A percentile compares a stretch with the other conserved stretches of the same genome.
phyloP scores from a whole-genome alignment of 129 eudicot genomes.

The Centella asiatica region DNA sequence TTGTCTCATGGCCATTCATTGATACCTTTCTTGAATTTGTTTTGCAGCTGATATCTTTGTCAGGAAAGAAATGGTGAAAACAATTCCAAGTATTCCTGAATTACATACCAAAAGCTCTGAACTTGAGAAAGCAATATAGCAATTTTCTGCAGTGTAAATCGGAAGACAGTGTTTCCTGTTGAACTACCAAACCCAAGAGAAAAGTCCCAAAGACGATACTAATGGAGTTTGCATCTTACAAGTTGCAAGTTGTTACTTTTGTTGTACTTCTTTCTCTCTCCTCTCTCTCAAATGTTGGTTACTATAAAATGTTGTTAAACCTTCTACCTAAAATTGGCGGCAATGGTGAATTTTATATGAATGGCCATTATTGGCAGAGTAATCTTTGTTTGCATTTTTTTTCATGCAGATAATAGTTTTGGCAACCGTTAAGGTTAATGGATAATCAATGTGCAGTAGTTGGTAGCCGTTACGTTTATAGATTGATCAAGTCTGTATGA shows the following conservation, averaged over 20 bases:
- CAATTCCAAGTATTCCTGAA: constrained; percentile 6
- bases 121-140: constrained; percentile 17
- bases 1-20: neutral
- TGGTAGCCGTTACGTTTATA: no score
- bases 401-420: no score
- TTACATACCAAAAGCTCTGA: neutral
- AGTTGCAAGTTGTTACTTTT: constrained; percentile 3
- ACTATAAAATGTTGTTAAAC: constrained; percentile 7
- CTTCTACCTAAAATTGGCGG: neutral
- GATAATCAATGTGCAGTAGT: no score
- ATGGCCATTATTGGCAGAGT: no score
- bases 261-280: neutral
- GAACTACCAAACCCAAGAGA: neutral
- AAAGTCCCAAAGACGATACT: constrained; percentile 10
- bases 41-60: constrained; percentile 52
- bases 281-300: neutral
- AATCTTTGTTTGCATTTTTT: no score
- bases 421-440: no score
- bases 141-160: constrained; percentile 5
- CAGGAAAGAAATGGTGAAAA: constrained; percentile 41
- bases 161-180: constrained; percentile 12
- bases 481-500: no score
- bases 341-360: neutral
- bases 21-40: constrained; percentile 4
- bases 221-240: neutral